Percentiles rank a stretch among this genome's conserved stretches.
Evolutionary conservation across 768 basidiomycete species (phyloP).

Genomic region (Agrocybe chaxingu): DNA sequence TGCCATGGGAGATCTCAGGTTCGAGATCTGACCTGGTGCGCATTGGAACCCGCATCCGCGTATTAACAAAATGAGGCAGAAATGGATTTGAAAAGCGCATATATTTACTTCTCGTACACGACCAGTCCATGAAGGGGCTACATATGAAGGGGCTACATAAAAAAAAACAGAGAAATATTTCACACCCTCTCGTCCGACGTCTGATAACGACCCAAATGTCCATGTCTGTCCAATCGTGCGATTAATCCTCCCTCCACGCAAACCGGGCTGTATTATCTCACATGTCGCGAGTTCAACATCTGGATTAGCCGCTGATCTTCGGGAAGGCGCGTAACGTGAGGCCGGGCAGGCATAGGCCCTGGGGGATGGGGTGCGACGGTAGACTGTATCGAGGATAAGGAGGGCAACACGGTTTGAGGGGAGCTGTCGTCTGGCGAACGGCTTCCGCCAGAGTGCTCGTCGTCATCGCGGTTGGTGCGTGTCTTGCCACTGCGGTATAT

Average conservation of each 20-base stretch:
- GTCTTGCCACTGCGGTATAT: slow-evolving; percentile 46
- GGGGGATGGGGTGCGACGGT: slow-evolving; percentile 27
- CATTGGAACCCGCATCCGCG: no score
- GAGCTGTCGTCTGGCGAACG: slow-evolving; percentile 13
- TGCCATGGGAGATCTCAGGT: no score
- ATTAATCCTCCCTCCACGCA: background rate
- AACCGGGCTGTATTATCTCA: slow-evolving; percentile 14
- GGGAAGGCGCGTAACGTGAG: slow-evolving; percentile 36
- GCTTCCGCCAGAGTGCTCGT: slow-evolving; percentile 16
- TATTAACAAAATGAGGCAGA: no score
- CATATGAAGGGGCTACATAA: no score
- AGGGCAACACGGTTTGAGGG: slow-evolving; percentile 31
- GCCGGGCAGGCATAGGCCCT: slow-evolving; percentile 20
- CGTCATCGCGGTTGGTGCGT: slow-evolving; percentile 35
- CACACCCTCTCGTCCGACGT: no score
- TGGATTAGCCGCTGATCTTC: slow-evolving; percentile 63
- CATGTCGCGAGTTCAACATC: slow-evolving; percentile 46
- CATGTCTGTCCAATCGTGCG: background rate
- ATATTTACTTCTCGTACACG: no score
- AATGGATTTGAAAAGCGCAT: no score
- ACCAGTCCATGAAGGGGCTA: no score
- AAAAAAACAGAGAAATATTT: no score
- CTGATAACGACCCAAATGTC: background rate
- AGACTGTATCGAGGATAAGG: slow-evolving; percentile 34
- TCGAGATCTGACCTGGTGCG: no score